Percentiles rank a stretch among this genome's conserved stretches.
Conservation (phyloP, 2,329 filamentous ascomycete species). For the Rhynchosporium graminicola region DNA sequence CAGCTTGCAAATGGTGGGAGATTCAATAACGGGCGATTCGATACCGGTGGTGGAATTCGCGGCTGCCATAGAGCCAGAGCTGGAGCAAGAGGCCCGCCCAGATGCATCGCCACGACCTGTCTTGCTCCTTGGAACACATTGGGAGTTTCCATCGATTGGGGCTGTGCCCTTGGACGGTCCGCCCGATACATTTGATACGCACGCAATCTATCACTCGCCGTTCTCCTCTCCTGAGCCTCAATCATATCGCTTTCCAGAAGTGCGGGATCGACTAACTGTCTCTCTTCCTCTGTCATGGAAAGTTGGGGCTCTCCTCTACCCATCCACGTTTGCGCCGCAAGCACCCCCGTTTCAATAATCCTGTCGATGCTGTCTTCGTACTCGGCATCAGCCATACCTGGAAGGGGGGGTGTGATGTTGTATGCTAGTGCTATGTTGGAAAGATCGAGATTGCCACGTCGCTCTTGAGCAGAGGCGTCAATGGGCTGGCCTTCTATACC, state of each 20-base stretch:
- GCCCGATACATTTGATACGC: not conserved
- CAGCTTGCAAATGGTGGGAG: too few relatives aligned
- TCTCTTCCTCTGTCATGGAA: not conserved
- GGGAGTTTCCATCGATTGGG: not conserved
- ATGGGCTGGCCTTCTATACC: too few relatives aligned
- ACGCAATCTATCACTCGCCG: not conserved
- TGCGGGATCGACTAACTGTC: not conserved
- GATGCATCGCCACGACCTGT: too few relatives aligned
- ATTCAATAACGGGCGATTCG: too few relatives aligned
- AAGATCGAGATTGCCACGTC: too few relatives aligned
- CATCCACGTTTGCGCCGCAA: not conserved
- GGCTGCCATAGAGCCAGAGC: too few relatives aligned
- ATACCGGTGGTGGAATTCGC: too few relatives aligned
- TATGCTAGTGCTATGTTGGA: not conserved
- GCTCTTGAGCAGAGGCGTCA: too few relatives aligned
- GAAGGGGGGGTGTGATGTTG: not conserved
- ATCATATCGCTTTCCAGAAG: not conserved
- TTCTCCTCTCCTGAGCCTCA: not conserved
- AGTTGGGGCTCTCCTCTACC: not conserved
- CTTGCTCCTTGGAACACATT: not conserved
- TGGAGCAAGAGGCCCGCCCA: too few relatives aligned
- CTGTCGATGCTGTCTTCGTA: not conserved
- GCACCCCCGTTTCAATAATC: not conserved
- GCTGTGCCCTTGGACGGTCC: not conserved
- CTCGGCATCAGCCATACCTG: too few relatives aligned